Percentiles rank a stretch among this genome's conserved stretches.
Evolutionary conservation across 768 basidiomycete species (phyloP).

Genomic region (Jaapia argillacea): DNA sequence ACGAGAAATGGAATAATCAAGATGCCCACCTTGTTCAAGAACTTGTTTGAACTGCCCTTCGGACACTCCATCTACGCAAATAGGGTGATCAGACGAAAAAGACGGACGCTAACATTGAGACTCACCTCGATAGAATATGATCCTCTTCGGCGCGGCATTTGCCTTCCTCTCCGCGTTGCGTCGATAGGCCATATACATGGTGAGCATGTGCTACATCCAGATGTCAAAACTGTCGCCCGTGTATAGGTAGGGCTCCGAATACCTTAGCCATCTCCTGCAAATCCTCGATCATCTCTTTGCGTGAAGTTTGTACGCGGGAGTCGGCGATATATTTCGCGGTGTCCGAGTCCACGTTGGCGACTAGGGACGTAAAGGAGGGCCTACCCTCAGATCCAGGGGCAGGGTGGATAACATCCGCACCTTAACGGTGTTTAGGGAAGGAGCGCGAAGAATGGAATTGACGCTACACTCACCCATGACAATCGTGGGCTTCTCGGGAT

Average conservation of each 20-base stretch:
- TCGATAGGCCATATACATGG: slow-evolving; percentile 52
- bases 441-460: background rate
- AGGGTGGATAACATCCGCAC: slow-evolving; percentile 80
- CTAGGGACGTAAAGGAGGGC: slow-evolving; percentile 75
- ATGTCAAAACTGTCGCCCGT: no score
- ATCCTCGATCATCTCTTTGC: slow-evolving; percentile 72
- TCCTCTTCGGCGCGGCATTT: slow-evolving; percentile 44
- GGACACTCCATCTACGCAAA: slow-evolving; percentile 38
- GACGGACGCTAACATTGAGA: background rate
- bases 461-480: slow-evolving; percentile 48
- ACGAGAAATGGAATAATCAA: slow-evolving; percentile 3
- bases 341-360: slow-evolving; percentile 70
- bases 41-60: slow-evolving; percentile 40
- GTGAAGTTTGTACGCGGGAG: slow-evolving; percentile 54
- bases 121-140: slow-evolving; percentile 69
- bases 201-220: slow-evolving; percentile 41
- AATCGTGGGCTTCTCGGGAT: slow-evolving; percentile 65
- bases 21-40: slow-evolving; percentile 42
- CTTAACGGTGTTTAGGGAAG: slow-evolving; percentile 21
- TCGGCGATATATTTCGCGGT: slow-evolving; percentile 62
- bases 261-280: slow-evolving; percentile 57
- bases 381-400: slow-evolving; percentile 69
- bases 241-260: background rate
- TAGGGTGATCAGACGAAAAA: background rate
- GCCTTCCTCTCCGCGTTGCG: slow-evolving; percentile 38